A percentile compares a stretch with the other conserved stretches of the same genome.
Evolutionary conservation across 495 filamentous ascomycete genomes (phyloP).

Genomic region (Durotheca rogersii): DNA sequence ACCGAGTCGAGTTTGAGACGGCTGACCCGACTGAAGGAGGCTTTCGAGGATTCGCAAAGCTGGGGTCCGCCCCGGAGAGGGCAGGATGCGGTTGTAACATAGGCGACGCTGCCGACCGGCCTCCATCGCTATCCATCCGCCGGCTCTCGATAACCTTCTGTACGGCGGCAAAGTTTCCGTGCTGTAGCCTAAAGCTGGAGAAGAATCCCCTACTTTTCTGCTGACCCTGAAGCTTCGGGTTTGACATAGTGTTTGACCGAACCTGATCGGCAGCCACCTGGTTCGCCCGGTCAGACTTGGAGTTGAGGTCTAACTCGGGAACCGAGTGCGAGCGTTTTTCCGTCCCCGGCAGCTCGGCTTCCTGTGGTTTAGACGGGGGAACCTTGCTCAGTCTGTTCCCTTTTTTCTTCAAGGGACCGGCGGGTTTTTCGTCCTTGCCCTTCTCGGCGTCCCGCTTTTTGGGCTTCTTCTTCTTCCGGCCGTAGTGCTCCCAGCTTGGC

Average conservation of each 20-base stretch:
- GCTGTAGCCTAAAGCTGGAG: slow-evolving; percentile 31
- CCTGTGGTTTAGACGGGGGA: slow-evolving; percentile 26
- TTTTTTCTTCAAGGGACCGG: slow-evolving; percentile 41
- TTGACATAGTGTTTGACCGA: slow-evolving; percentile 11
- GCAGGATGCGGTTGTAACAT: slow-evolving; percentile 10
- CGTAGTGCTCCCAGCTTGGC: slow-evolving; percentile 55
- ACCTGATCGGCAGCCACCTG: slow-evolving; percentile 12
- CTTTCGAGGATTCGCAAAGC: slow-evolving; percentile 24
- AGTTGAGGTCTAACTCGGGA: slow-evolving; percentile 24
- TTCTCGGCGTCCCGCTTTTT: slow-evolving; percentile 48
- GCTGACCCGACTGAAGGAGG: slow-evolving; percentile 28
- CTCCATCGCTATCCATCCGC: slow-evolving; percentile 14
- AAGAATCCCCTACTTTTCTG: slow-evolving; percentile 34
- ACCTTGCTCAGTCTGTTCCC: slow-evolving; percentile 42
- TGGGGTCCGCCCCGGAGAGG: slow-evolving; percentile 7
- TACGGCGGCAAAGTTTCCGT: slow-evolving; percentile 33
- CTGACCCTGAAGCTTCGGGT: slow-evolving; percentile 18
- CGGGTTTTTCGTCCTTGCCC: slow-evolving; percentile 43
- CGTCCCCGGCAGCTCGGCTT: slow-evolving; percentile 21
- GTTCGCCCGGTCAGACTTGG: slow-evolving; percentile 20
- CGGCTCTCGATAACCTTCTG: slow-evolving; percentile 29
- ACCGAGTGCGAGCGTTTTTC: slow-evolving; percentile 29
- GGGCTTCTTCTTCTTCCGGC: slow-evolving; percentile 49
- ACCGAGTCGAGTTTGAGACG: slow-evolving; percentile 33
- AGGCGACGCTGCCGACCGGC: slow-evolving; percentile 6